Evolutionary conservation across 345 rosid species (phyloP).

Genomic region (Combretum micranthum): DNA sequence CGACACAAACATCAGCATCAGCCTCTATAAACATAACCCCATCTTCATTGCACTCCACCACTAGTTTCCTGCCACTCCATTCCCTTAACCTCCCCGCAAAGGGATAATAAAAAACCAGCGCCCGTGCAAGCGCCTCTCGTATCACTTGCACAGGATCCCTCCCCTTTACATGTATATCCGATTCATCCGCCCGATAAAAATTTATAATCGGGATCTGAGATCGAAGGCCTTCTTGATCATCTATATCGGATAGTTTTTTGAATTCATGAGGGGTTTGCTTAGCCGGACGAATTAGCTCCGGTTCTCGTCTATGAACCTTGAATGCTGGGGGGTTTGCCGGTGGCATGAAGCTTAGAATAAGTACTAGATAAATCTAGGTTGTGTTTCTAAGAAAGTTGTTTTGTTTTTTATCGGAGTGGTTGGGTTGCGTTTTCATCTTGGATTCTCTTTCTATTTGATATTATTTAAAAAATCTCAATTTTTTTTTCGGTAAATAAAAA

Average conservation of each 20-base stretch:
- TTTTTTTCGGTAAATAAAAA: too few relatives aligned
- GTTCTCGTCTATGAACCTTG: background rate
- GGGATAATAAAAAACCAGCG: slow-evolving; percentile 15
- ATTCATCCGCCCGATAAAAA: slow-evolving; percentile 1
- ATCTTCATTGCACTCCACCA: slow-evolving; percentile 14
- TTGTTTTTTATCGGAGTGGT: too few relatives aligned
- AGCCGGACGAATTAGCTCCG: slow-evolving; percentile 5
- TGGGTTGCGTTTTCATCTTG: too few relatives aligned
- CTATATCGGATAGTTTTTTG: slow-evolving; percentile 9
- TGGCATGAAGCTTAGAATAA: too few relatives aligned
- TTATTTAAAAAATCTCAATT: too few relatives aligned
- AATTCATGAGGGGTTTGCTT: slow-evolving; percentile 3
- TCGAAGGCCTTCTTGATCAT: slow-evolving; percentile 9
- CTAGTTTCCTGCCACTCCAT: slow-evolving; percentile 2
- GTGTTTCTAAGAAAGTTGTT: too few relatives aligned
- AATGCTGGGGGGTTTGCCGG: background rate
- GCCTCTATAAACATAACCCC: slow-evolving; percentile 17
- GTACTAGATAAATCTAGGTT: too few relatives aligned
- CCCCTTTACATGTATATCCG: background rate
- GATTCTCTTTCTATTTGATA: too few relatives aligned
- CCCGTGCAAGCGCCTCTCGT: slow-evolving; percentile 8
- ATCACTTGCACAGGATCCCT: slow-evolving; percentile 8
- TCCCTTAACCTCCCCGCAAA: slow-evolving; percentile 10
- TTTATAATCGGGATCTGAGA: background rate
- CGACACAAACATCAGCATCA: slow-evolving; percentile 11